Conservation (phyloP, 176 grass and related monocot species). For the Rhipidocladum racemiflorum region DNA sequence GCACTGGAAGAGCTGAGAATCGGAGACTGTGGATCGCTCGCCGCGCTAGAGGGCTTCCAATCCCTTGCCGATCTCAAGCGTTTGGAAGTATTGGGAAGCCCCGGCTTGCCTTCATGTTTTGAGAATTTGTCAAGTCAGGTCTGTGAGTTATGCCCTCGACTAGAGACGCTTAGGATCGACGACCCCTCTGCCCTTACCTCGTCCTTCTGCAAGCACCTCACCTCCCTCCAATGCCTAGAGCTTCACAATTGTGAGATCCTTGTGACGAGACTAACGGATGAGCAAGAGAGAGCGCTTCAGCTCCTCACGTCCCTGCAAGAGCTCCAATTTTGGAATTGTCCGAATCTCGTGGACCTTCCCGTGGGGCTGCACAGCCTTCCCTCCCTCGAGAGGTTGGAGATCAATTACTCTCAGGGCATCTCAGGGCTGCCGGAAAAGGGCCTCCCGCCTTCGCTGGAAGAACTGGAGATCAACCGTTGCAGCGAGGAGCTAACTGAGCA, state of each 20-base stretch:
- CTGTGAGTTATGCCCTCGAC: background rate
- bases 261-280: background rate
- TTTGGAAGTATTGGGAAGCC: rapidly evolving
- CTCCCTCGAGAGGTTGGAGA: background rate
- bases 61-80: background rate
- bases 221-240: background rate
- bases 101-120: background rate
- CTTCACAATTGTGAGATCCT: rapidly evolving
- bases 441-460: conserved; percentile 24
- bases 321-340: rapidly evolving
- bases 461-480: rapidly evolving
- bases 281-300: conserved; percentile 13
- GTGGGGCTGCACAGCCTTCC: background rate
- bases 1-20: background rate
- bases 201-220: conserved; percentile 14
- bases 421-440: background rate
- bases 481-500: background rate
- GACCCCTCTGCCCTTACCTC: background rate
- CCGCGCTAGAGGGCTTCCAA: background rate
- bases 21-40: rapidly evolving
- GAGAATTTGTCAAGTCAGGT: background rate
- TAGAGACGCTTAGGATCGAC: background rate
- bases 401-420: rapidly evolving
- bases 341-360: background rate
- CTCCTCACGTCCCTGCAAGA: conserved; percentile 22